Evolutionary conservation across 306 rosid species (phyloP), one percentile per base, ranked within the genome.

Genomic region (Sicyos edulis): DNA sequence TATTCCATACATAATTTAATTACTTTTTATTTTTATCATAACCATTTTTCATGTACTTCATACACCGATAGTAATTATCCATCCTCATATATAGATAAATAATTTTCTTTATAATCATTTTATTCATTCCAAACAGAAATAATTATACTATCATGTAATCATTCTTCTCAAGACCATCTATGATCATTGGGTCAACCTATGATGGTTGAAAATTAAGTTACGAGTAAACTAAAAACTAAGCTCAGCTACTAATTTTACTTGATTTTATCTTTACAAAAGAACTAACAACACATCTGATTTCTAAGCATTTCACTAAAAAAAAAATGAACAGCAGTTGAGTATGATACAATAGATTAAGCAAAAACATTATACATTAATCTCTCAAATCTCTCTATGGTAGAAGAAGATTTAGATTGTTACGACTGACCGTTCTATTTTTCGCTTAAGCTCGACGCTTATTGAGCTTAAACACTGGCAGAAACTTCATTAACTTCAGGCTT

Each of bases 381-480:
- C 72, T 67, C 56, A 26, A n/a, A 73, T 70, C 21, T 70, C 83
- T 61, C 72, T 71, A 83, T 67, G 77, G 70, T 71, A 55, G 75
- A 70, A 74, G 73, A 85, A 74, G 44, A 76, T 77, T 75, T 69
- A 53, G 77, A 69, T 79, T 22, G 71, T 61, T 34, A 82, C 79
- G 70, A 66, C 78, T 68, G 75, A 67, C 74, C 77, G 69, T 74
- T 80, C 82, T 82, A 70, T 72, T 40, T 40, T 53, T 1, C 8
- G 74, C 51, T 10, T 7, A 71, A 80, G 61, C 65, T 57, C 57
- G 15, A 72, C 60, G 56, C 54, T 55, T 79, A 32, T 86, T 75
- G 86, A 58, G 86, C 88, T 66, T 81, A 87, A 58, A 88, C 89
- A 71, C 88, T 76, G 59, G 86, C 88, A 10, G 97, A 86, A 68